These are phyloP conservation scores for Hypoxylon fuscum DNA, from an alignment of 495 filamentous ascomycete genomes.

Conservation along the genomic window DNA sequence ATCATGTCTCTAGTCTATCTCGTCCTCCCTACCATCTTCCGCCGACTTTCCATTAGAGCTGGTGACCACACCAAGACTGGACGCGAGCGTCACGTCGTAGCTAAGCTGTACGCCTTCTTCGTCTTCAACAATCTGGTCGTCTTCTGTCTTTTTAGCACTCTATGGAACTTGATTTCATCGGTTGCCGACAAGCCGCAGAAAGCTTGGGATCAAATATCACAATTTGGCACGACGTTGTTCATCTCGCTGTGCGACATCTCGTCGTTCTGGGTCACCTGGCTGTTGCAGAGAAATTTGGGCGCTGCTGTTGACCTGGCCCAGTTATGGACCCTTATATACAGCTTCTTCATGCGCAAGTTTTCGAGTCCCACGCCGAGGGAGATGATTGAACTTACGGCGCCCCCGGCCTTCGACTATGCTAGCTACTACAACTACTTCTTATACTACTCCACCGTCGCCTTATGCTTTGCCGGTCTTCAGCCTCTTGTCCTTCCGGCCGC, in stretches of 20 bases:
- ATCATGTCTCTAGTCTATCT: conserved; percentile 90
- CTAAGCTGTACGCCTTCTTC: conserved; percentile 94
- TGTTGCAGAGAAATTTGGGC: conserved; percentile 91
- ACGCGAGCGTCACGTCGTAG: conserved; percentile 90
- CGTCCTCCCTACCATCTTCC: conserved; percentile 89
- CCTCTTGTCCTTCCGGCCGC: conserved; percentile 90
- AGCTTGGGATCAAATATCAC: conserved; percentile 73
- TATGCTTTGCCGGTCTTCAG: conserved; percentile 87
- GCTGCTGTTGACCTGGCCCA: conserved; percentile 91
- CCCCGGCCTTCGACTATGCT: conserved; percentile 92
- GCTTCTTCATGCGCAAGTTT: conserved; percentile 84
- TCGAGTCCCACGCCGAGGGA: conserved; percentile 89
- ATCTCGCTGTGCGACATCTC: conserved; percentile 78
- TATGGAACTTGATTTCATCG: conserved; percentile 74
- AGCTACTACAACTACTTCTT: conserved; percentile 97
- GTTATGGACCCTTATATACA: conserved; percentile 78
- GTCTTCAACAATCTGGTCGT: conserved; percentile 96
- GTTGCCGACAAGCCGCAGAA: conserved; percentile 65
- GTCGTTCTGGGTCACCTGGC: conserved; percentile 92
- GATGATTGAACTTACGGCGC: conserved; percentile 92
- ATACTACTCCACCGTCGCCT: conserved; percentile 88
- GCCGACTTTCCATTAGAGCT: conserved; percentile 75
- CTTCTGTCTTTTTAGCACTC: conserved; percentile 85
- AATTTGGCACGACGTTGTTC: conserved; percentile 70
- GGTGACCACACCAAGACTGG: conserved; percentile 93